Evolutionary conservation across 106 monocot species (phyloP).

Genomic region (Posidonia australis): DNA sequence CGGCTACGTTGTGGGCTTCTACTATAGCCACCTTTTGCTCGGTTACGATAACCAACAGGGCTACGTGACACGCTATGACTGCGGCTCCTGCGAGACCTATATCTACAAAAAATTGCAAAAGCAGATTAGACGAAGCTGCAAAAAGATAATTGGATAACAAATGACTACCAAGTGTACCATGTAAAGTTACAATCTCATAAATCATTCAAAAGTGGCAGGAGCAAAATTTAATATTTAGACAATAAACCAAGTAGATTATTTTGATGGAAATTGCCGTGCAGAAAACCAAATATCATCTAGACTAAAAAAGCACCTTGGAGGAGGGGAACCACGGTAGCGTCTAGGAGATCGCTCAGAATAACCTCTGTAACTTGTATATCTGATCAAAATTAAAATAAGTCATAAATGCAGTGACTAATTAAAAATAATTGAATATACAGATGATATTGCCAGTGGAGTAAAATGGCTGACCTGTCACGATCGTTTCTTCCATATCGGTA

Average conservation of each 20-base stretch:
- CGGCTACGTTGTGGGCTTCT: slow-evolving; percentile 52
- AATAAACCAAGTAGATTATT: background rate
- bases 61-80: slow-evolving; percentile 72
- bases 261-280: background rate
- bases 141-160: background rate
- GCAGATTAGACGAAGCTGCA: background rate
- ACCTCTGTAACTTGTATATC: slow-evolving; percentile 61
- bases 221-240: too few relatives aligned
- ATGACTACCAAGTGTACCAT: too few relatives aligned
- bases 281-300: background rate
- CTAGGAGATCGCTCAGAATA: slow-evolving; percentile 66
- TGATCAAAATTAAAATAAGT: slow-evolving; percentile 3
- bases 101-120: slow-evolving; percentile 1
- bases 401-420: background rate
- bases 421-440: background rate
- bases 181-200: background rate
- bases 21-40: slow-evolving; percentile 40
- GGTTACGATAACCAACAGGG: slow-evolving; percentile 43
- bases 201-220: background rate
- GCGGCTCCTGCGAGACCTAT: slow-evolving; percentile 41
- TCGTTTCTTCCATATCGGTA: slow-evolving; percentile 61
- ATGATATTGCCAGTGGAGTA: background rate
- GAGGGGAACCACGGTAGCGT: slow-evolving; percentile 64
- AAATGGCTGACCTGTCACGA: slow-evolving; percentile 47
- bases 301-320: slow-evolving; percentile 13